Evolutionary conservation across 192 early-diverging fungal species (phyloP), one percentile per base, ranked within the genome.

Genomic region (Allomyces javanicus): DNA sequence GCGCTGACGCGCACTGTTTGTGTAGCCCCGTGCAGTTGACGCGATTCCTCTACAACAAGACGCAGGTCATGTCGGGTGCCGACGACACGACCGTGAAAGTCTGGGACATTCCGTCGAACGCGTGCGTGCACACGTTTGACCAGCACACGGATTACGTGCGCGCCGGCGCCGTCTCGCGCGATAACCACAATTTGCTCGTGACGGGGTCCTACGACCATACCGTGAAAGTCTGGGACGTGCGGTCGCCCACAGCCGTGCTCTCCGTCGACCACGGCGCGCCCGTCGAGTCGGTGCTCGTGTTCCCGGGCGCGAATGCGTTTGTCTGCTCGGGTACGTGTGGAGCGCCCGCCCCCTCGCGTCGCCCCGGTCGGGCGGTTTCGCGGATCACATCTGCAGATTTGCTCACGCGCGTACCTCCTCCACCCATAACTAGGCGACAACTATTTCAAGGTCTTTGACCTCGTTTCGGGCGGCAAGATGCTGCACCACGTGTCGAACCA

Each of bases 131-230:
- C 26, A 73, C 78, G 25, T 92, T 96, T 67, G 73, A 72, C 11
- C 91, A 85, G 23, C 96, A 98, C 74, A 79, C 86, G 63, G 96
- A 98, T 77, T 94, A 98, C 71, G 86, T 96, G 64, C 86, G 92
- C 19, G 75, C 83, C 24, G 92, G 84, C 10, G 73, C 81, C 61
- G 81, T 91, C 67, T 83, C 79, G 55, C 72, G 75, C 40, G 84
- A 86, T 25, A 93, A 92, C 74, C 86, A 89, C 50, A 80, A 90
- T 58, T 65, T 98, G 67, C 71, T 98, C 63, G 70, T 85, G 17
- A 83, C 90, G 1, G 92, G 94, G 9, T 95, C 93, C 1, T 99
- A 99, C 70, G 96, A 99, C 77, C 90, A 95, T 69, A 92, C 91
- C 25, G 85, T 97, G 26, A 85, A 85, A 67, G 75, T 97, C 22